These are phyloP conservation scores for Globisporangium nodosum DNA, from an alignment of 352 stramenopile species.

Conservation along the genomic window DNA sequence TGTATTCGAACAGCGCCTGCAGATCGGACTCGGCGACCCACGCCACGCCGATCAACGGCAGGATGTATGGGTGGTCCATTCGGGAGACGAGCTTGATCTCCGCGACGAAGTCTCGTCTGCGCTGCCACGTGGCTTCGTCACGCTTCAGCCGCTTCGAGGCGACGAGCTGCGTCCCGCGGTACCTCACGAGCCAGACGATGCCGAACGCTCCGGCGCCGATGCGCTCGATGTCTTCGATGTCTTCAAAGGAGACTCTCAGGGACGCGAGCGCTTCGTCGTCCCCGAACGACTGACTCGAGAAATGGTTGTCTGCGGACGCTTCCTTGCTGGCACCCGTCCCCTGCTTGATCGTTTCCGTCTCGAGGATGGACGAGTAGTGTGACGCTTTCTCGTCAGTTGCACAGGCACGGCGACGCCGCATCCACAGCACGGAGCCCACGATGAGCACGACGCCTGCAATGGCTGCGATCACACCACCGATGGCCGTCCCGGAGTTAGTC, in stretches of 20 bases:
- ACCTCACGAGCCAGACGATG: constrained; percentile 42
- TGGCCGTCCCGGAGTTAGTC: constrained; percentile 1
- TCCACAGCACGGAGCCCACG: constrained; percentile 6
- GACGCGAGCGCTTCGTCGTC: constrained; percentile 50
- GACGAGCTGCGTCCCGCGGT: constrained; percentile 26
- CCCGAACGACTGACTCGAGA: constrained; percentile 28
- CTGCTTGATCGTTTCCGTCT: neutral
- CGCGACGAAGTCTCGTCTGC: constrained; percentile 39
- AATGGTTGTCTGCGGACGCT: neutral
- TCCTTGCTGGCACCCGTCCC: neutral
- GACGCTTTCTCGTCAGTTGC: neutral
- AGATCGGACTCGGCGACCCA: constrained; percentile 54
- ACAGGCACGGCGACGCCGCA: neutral
- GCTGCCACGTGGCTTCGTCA: constrained; percentile 35
- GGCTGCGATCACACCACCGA: constrained; percentile 3
- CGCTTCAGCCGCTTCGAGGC: constrained; percentile 47
- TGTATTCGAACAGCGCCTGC: constrained; percentile 66
- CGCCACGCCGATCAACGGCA: constrained; percentile 57
- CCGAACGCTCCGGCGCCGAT: constrained; percentile 45
- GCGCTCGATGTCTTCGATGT: constrained; percentile 39
- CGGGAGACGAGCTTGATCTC: constrained; percentile 68
- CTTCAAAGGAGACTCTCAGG: constrained; percentile 22
- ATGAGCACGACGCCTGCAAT: neutral
- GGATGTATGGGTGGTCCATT: constrained; percentile 59
- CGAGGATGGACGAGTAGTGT: constrained; percentile 1